These are phyloP conservation scores for Stipa capillata DNA, from an alignment of 176 grass and related monocot genomes.

Conservation along the genomic window DNA sequence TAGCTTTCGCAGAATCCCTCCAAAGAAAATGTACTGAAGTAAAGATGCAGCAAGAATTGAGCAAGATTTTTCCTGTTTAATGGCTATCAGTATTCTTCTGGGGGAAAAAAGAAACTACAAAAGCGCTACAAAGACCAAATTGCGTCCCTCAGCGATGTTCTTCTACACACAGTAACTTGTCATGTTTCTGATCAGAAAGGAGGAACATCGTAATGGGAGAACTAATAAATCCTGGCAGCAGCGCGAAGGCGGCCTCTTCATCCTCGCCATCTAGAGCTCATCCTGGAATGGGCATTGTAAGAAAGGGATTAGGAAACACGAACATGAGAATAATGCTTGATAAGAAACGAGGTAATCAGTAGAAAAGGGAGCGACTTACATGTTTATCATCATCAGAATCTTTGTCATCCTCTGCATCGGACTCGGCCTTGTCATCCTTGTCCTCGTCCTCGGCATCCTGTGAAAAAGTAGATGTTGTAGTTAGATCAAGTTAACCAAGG, in stretches of 20 bases:
- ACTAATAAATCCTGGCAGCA: constrained; percentile 22
- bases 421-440: constrained; percentile 44
- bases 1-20: not conserved
- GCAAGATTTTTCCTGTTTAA: not conserved
- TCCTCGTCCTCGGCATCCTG: constrained; percentile 47
- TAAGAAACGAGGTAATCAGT: not conserved
- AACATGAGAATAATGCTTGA: not conserved
- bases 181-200: constrained; percentile 28
- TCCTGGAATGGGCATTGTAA: constrained; percentile 33
- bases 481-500: not conserved
- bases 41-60: not conserved
- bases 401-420: constrained; percentile 39
- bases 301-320: not conserved
- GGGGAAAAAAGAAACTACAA: constrained; percentile 14
- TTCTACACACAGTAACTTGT: constrained; percentile 26
- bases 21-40: not conserved
- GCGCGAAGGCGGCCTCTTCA: not conserved
- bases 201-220: constrained; percentile 27
- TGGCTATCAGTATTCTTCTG: not conserved
- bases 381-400: constrained; percentile 52
- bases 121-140: constrained; percentile 6
- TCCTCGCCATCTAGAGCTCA: constrained; percentile 63
- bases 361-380: not conserved
- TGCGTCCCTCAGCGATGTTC: not conserved
- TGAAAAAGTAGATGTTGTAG: not conserved